These are phyloP conservation scores for Aspergillus proliferans DNA, from an alignment of 2,329 filamentous ascomycete genomes.

Conservation along the genomic window DNA sequence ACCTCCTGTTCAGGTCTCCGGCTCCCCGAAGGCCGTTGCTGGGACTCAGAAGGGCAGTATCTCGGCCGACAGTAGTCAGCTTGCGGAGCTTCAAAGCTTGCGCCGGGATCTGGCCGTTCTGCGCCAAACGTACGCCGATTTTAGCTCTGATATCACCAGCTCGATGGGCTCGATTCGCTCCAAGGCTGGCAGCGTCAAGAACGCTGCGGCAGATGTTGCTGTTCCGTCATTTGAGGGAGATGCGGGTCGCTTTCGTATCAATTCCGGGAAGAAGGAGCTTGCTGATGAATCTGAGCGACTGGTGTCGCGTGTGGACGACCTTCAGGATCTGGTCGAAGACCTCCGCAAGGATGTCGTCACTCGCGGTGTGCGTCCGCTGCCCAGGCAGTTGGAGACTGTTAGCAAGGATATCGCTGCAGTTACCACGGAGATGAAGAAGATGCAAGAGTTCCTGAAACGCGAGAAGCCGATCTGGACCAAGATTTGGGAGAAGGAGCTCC, in stretches of 20 bases:
- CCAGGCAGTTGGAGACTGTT: slow-evolving; percentile 81
- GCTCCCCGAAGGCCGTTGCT: slow-evolving; percentile 17
- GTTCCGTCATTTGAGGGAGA: slow-evolving; percentile 69
- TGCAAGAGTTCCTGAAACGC: slow-evolving; percentile 83
- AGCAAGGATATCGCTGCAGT: slow-evolving; percentile 79
- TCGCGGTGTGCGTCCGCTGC: slow-evolving; percentile 83
- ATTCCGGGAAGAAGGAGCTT: slow-evolving; percentile 77
- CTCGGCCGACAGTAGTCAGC: slow-evolving; percentile 51
- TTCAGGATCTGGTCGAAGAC: slow-evolving; percentile 96
- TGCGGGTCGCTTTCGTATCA: slow-evolving; percentile 78
- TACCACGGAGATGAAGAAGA: slow-evolving; percentile 81
- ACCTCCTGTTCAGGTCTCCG: slow-evolving; percentile 28
- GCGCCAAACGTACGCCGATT: slow-evolving; percentile 86
- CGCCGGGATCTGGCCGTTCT: slow-evolving; percentile 85
- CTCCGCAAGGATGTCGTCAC: slow-evolving; percentile 93
- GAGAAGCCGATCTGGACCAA: slow-evolving; percentile 98
- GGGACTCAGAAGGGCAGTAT: slow-evolving; percentile 20
- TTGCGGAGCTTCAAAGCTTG: slow-evolving; percentile 73
- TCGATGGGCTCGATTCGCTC: slow-evolving; percentile 78
- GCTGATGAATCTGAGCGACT: slow-evolving; percentile 83
- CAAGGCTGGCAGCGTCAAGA: slow-evolving; percentile 77
- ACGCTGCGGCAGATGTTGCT: slow-evolving; percentile 62
- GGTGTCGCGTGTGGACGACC: slow-evolving; percentile 85
- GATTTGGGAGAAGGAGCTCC: slow-evolving; percentile 97
- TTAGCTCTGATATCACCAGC: slow-evolving; percentile 78